These are phyloP conservation scores for Volutella citrinella DNA, from an alignment of 2,329 filamentous ascomycete species.

Conservation along the genomic window DNA sequence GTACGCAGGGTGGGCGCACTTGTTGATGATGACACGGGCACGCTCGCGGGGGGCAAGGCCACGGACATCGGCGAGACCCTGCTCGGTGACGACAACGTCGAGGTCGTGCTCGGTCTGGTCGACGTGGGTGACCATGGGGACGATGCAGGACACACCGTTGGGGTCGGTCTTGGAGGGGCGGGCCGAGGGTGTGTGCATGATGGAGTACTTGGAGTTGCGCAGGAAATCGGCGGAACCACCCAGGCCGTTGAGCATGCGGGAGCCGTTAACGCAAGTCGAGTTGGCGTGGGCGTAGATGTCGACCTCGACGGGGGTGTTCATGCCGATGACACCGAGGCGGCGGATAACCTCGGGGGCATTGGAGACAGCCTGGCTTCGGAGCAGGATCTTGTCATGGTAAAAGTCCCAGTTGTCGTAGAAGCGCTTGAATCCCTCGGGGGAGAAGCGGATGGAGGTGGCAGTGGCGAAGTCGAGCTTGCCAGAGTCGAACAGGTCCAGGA, in stretches of 20 bases:
- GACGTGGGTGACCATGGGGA: slow-evolving; percentile 90
- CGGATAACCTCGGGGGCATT: slow-evolving; percentile 91
- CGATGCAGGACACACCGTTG: slow-evolving; percentile 78
- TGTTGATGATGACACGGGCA: slow-evolving; percentile 79
- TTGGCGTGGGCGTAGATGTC: slow-evolving; percentile 95
- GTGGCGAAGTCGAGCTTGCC: slow-evolving; percentile 87
- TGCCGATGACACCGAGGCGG: slow-evolving; percentile 81
- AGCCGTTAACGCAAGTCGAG: slow-evolving; percentile 85
- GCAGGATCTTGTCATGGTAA: slow-evolving; percentile 78
- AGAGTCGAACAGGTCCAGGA: slow-evolving; percentile 88
- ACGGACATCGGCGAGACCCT: slow-evolving; percentile 80
- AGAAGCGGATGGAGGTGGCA: slow-evolving; percentile 86
- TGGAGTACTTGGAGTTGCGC: slow-evolving; percentile 75
- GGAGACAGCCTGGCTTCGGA: slow-evolving; percentile 83
- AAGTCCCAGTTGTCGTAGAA: slow-evolving; percentile 84
- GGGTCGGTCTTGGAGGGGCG: slow-evolving; percentile 81
- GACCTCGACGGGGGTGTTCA: slow-evolving; percentile 93
- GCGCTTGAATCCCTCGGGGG: slow-evolving; percentile 83
- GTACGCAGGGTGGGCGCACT: slow-evolving; percentile 85
- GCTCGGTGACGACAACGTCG: slow-evolving; percentile 76
- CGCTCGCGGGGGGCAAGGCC: slow-evolving; percentile 77
- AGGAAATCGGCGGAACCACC: slow-evolving; percentile 82
- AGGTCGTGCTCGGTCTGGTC: slow-evolving; percentile 93
- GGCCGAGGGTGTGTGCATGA: slow-evolving; percentile 88
- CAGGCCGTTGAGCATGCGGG: slow-evolving; percentile 82